phyloP scores from a whole-genome alignment of 352 stramenopile genomes.

The Globisporangium rhizosaccharum region DNA sequence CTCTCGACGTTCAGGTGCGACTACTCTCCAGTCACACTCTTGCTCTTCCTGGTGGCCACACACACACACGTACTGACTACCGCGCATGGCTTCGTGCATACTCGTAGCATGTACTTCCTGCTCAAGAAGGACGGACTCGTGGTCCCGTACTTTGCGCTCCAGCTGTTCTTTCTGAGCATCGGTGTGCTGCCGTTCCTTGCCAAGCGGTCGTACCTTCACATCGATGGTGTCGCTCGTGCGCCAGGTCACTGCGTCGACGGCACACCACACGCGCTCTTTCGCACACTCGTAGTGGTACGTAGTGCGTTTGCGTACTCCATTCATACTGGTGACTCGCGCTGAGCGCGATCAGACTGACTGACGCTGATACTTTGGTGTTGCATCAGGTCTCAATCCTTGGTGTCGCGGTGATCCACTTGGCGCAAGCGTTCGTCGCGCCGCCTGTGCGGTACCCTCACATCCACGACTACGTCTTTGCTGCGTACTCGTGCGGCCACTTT shows the following conservation, averaged over 20 bases:
- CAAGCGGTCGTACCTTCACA: slow-evolving; percentile 25
- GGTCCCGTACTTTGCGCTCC: slow-evolving; percentile 65
- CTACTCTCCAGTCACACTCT: background rate
- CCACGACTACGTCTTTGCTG: slow-evolving; percentile 82
- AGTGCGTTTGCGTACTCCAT: background rate
- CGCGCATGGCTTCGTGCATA: background rate
- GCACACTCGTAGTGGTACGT: slow-evolving; percentile 50
- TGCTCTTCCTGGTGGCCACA: background rate
- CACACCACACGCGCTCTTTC: slow-evolving; percentile 23
- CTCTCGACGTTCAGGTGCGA: slow-evolving; percentile 80
- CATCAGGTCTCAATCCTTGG: slow-evolving; percentile 52
- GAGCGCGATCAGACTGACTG: background rate
- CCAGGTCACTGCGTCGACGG: slow-evolving; percentile 41
- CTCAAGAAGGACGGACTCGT: slow-evolving; percentile 75
- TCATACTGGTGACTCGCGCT: slow-evolving; percentile 6
- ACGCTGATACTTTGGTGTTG: background rate
- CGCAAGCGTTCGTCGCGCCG: slow-evolving; percentile 36
- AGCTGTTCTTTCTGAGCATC: slow-evolving; percentile 40
- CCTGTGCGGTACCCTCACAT: slow-evolving; percentile 71
- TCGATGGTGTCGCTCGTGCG: slow-evolving; percentile 11
- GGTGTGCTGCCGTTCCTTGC: slow-evolving; percentile 41
- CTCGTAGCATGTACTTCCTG: slow-evolving; percentile 77
- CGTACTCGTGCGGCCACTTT: slow-evolving; percentile 78
- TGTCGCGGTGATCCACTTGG: slow-evolving; percentile 46
- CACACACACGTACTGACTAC: background rate